Percentiles rank a stretch among this genome's conserved stretches.
Conservation (phyloP, 371 early-diverging fungal genomes). For the Saksenaea oblongispora region DNA sequence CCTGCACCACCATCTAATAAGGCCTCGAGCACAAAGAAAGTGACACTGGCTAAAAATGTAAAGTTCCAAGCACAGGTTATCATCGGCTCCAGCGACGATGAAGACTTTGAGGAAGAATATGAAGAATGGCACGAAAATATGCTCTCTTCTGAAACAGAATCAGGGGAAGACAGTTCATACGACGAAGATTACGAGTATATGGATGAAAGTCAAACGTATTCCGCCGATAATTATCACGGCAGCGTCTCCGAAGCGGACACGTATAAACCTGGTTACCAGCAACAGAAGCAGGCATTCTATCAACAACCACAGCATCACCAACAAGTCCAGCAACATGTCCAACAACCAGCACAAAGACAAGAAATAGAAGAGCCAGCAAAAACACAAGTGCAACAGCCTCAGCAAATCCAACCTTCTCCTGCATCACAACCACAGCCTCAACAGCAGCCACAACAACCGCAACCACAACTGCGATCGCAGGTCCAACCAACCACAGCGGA, state of each 20-base stretch:
- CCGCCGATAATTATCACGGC: slow-evolving; percentile 4
- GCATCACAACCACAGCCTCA: slow-evolving; percentile 1
- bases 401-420: neutral
- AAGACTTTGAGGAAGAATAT: slow-evolving; percentile 53
- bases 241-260: neutral
- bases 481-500: neutral
- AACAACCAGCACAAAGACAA: neutral
- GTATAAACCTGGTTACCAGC: slow-evolving; percentile 2
- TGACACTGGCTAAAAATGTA: slow-evolving; percentile 47
- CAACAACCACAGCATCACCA: slow-evolving; percentile 10
- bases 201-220: slow-evolving; percentile 20
- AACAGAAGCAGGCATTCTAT: slow-evolving; percentile 6
- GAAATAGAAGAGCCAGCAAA: neutral
- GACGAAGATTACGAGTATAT: slow-evolving; percentile 29
- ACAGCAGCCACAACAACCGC: slow-evolving; percentile 8
- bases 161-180: slow-evolving; percentile 16
- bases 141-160: slow-evolving; percentile 22
- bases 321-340: slow-evolving; percentile 6
- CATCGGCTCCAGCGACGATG: slow-evolving; percentile 52
- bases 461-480: neutral
- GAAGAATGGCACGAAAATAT: slow-evolving; percentile 50
- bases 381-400: neutral
- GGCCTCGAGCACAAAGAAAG: slow-evolving; percentile 32
- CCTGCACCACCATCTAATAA: slow-evolving; percentile 47
- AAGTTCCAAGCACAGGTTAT: slow-evolving; percentile 54